Evolutionary conservation across 1,284 basidiomycete genomes (phyloP).

Genomic region (Vanrija pseudolonga): DNA sequence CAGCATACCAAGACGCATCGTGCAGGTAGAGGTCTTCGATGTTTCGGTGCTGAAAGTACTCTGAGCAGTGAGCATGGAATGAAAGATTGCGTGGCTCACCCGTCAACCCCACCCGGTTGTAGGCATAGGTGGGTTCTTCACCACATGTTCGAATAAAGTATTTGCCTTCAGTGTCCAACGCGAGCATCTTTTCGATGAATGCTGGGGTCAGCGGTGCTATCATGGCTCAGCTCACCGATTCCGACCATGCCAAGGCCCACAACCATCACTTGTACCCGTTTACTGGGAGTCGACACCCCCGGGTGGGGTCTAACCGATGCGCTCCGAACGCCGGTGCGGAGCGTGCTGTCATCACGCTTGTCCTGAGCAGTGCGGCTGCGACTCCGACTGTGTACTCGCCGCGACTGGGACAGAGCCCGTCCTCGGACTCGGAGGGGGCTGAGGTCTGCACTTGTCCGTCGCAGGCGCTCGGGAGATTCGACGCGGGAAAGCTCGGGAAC

Average conservation of each 20-base stretch:
- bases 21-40: slow-evolving; percentile 67
- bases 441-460: no score
- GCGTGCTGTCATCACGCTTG: no score
- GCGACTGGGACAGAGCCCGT: no score
- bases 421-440: no score
- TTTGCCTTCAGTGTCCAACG: slow-evolving; percentile 54
- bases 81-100: slow-evolving; percentile 29
- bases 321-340: no score
- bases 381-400: no score
- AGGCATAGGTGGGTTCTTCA: slow-evolving; percentile 53
- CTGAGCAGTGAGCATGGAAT: slow-evolving; percentile 1
- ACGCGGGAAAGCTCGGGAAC: no score
- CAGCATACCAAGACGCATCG: slow-evolving; percentile 54
- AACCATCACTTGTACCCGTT: slow-evolving; percentile 50
- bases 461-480: no score
- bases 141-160: slow-evolving; percentile 63
- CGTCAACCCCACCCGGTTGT: slow-evolving; percentile 57
- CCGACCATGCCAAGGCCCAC: slow-evolving; percentile 69
- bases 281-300: background rate
- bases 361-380: no score
- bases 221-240: slow-evolving; percentile 52
- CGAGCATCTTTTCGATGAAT: slow-evolving; percentile 65
- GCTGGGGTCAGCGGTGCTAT: slow-evolving; percentile 46
- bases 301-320: background rate
- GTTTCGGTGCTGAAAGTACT: slow-evolving; percentile 63